These are phyloP conservation scores for Platanthera guangdongensis DNA, from an alignment of 106 monocot genomes.

Conservation along the genomic window DNA sequence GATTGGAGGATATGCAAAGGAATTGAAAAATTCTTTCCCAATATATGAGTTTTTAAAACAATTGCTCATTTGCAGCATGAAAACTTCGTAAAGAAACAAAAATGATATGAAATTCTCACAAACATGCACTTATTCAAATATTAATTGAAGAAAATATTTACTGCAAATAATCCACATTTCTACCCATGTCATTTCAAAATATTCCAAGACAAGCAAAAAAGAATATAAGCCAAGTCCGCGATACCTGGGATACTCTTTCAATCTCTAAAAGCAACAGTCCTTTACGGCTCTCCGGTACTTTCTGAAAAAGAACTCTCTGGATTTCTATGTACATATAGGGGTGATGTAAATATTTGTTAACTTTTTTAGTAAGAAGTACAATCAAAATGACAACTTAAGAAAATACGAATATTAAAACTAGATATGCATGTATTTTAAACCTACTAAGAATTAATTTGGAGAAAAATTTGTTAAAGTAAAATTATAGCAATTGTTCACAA, in stretches of 20 bases:
- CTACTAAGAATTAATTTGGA: background rate
- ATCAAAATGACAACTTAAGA: background rate
- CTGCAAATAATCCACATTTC: background rate
- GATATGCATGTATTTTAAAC: background rate
- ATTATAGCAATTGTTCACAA: background rate
- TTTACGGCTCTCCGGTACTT: constrained; percentile 83
- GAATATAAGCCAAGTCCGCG: constrained; percentile 1
- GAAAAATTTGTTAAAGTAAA: background rate
- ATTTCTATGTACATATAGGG: constrained; percentile 43
- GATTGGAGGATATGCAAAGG: background rate
- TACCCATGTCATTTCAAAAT: background rate
- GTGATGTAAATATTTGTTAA: background rate
- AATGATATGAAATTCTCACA: background rate
- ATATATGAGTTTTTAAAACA: background rate
- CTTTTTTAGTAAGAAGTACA: background rate
- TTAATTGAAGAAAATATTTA: background rate
- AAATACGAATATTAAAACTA: background rate
- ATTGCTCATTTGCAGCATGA: background rate
- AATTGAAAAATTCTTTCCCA: background rate
- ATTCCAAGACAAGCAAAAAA: background rate
- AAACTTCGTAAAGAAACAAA: background rate
- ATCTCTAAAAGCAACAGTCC: constrained; percentile 65
- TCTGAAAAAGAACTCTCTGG: constrained; percentile 61
- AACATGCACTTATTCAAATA: background rate
- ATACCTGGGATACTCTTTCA: constrained; percentile 94